Evolutionary conservation across 1,284 basidiomycete species (phyloP).

Genomic region (Stereum hirsutum): DNA sequence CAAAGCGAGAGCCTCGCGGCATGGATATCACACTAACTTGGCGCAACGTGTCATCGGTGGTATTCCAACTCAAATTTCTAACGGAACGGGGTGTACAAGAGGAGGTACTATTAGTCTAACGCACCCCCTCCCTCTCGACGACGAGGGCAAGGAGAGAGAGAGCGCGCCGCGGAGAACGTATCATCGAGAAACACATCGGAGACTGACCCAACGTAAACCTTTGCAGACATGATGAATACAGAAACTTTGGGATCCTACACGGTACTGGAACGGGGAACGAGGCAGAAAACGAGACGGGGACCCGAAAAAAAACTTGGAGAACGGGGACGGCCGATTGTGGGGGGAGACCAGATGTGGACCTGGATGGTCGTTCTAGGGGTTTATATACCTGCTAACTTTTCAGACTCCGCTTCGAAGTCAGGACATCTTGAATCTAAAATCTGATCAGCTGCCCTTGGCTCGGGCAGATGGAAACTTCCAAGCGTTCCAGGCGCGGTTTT

Average conservation of each 20-base stretch:
- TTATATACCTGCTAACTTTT: conserved; percentile 32
- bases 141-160: no score
- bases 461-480: no score
- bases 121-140: conserved; percentile 12
- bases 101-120: conserved; percentile 22
- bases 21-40: conserved; percentile 60
- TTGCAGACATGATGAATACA: conserved; percentile 47
- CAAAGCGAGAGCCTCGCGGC: conserved; percentile 18
- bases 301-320: conserved; percentile 11
- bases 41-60: conserved; percentile 82
- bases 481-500: not conserved
- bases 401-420: conserved; percentile 18
- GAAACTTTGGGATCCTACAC: no score
- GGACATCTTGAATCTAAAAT: not conserved
- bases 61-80: conserved; percentile 92
- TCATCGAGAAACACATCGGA: conserved; percentile 12
- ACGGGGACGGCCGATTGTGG: conserved; percentile 16
- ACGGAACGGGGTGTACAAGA: conserved; percentile 22
- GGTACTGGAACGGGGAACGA: conserved; percentile 3
- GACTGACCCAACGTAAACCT: conserved; percentile 83
- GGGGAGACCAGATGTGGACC: conserved; percentile 12
- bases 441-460: no score
- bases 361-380: conserved; percentile 26
- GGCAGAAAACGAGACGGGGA: conserved; percentile 14
- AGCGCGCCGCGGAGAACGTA: no score